Evolutionary conservation across 768 basidiomycete genomes (phyloP), one percentile per base, ranked within the genome.

Genomic region (Tulasnella sp.): DNA sequence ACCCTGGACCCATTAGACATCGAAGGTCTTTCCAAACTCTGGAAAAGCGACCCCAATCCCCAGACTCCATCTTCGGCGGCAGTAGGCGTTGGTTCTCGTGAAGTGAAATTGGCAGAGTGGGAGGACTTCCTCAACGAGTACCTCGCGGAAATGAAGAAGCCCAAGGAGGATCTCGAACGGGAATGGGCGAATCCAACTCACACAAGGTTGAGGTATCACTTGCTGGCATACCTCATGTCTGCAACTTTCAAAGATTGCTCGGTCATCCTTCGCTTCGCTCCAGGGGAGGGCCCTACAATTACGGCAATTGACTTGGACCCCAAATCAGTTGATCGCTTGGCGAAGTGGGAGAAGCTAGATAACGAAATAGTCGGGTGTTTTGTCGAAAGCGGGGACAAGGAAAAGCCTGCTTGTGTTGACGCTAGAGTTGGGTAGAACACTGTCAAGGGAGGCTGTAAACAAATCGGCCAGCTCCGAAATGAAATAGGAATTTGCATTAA

Each of bases 211-310:
- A 89, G 90, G 56, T 89, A 93, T 82, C 90, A 92, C 81, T 83
- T 91, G 58, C 85, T 94, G 72, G 92, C 94, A 10, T 94, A 94
- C 84, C 86, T 96, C 31, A 91, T 98, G 75, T 95, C 95, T 6
- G 95, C 95, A 36, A 94, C 94, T 8, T 96, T 99, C 89, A 99
- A 99, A 84, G 97, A 99, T 85, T 99, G 97, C 86, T 98, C 97
- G 0, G 79, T 93, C 76, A 90, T 93, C 77, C 80, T 92, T 48
- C 86, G 87, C 31, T 80, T 87, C 42, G 38, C 76, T 14, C 82
- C 73, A 74, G 62, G 79, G 81, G 72, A 19, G 80, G 80, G 86
- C 58, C 81, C 75, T 27, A 85, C 86, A 24, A 88, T 94, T 38
- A 91, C 89, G 40, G 86, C 96, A 46, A 94, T 98, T 82, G 97